A percentile compares a stretch with the other conserved stretches of the same genome.
Evolutionary conservation across 148 eudicot genomes (phyloP).

Genomic region (Polygonum aviculare): DNA sequence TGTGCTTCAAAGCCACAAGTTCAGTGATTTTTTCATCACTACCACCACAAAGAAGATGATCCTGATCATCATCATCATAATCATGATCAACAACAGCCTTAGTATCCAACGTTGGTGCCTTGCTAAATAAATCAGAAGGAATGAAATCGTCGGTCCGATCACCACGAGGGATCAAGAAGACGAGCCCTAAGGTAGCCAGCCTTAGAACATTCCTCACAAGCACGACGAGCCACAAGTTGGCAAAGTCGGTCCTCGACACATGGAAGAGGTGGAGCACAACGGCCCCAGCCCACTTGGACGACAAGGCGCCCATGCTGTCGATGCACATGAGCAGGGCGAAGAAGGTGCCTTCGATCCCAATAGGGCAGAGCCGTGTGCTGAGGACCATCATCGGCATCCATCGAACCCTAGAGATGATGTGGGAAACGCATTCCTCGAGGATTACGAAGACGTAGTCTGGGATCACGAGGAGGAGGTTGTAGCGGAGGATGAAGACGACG

Average conservation of each 20-base stretch:
- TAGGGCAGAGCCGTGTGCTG: slow-evolving; percentile 48
- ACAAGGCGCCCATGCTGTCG: slow-evolving; percentile 45
- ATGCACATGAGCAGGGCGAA: slow-evolving; percentile 63
- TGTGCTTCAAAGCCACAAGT: slow-evolving; percentile 27
- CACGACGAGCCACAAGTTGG: slow-evolving; percentile 47
- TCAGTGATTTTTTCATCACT: slow-evolving; percentile 14
- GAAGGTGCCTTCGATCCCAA: slow-evolving; percentile 65
- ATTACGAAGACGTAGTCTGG: slow-evolving; percentile 52
- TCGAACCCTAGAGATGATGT: slow-evolving; percentile 26
- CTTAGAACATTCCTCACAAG: slow-evolving; percentile 40
- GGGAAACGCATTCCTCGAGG: slow-evolving; percentile 40
- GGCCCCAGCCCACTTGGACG: slow-evolving; percentile 47
- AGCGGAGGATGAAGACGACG: slow-evolving; percentile 48
- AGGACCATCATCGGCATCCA: slow-evolving; percentile 68
- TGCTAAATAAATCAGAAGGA: slow-evolving; percentile 17
- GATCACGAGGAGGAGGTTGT: slow-evolving; percentile 42
- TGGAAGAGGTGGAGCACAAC: slow-evolving; percentile 38
- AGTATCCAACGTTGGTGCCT: not conserved
- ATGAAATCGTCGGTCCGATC: slow-evolving; percentile 28
- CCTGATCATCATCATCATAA: slow-evolving; percentile 5
- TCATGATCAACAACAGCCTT: not conserved
- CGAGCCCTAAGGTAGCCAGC: slow-evolving; percentile 32
- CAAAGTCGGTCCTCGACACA: slow-evolving; percentile 50
- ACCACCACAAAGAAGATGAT: not conserved
- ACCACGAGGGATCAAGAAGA: slow-evolving; percentile 44